Percentiles rank a stretch among this genome's conserved stretches.
phyloP scores from a whole-genome alignment of 495 filamentous ascomycete genomes.

The Aspergillus homomorphus region DNA sequence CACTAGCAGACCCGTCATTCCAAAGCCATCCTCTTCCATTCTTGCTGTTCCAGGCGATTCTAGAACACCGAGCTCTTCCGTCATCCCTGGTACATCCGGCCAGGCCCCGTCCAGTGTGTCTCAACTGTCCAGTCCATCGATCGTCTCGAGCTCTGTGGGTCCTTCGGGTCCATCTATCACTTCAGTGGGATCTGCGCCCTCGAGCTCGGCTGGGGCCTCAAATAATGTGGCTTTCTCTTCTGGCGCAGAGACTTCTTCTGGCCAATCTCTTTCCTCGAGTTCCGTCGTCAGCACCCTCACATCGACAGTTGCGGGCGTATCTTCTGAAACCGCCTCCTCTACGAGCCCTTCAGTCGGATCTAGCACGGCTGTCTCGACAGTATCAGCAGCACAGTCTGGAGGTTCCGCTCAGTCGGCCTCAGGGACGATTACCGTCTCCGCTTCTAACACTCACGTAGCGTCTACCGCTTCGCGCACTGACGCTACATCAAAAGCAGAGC shows the following conservation, averaged over 20 bases:
- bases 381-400: neutral
- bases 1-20: neutral
- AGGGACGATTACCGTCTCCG: neutral
- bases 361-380: neutral
- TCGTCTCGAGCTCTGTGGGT: neutral
- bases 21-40: neutral
- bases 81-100: neutral
- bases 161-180: neutral
- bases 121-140: neutral
- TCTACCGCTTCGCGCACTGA: neutral
- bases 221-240: neutral
- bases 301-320: neutral
- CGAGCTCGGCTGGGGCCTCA: neutral
- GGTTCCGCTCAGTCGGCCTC: neutral
- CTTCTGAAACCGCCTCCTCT: neutral
- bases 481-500: neutral
- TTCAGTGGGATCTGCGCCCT: neutral
- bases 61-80: neutral
- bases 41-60: neutral
- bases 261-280: neutral
- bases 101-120: neutral
- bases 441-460: constrained; percentile 2
- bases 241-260: neutral
- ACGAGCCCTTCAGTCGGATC: neutral
- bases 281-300: neutral